Conservation (phyloP, 1,284 basidiomycete species). For the Apiotrichum montevideense region DNA sequence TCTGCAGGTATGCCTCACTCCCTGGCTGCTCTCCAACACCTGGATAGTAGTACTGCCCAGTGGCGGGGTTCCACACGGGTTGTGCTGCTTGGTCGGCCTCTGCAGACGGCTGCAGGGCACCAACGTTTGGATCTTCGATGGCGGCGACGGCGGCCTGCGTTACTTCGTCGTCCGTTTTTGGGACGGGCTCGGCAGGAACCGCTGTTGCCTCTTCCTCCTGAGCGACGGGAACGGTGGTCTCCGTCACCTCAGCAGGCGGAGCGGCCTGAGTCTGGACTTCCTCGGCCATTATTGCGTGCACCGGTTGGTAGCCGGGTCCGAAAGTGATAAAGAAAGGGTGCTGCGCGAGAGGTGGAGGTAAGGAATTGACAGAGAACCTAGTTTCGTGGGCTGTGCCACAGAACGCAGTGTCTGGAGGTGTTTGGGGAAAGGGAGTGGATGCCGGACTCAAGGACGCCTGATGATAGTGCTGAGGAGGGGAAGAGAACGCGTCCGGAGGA, state of each 20-base stretch:
- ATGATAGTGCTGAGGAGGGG: background rate
- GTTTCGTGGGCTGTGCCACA: background rate
- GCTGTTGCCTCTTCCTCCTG: too few relatives aligned
- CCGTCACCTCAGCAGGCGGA: background rate
- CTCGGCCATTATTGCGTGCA: background rate
- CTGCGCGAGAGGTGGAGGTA: background rate
- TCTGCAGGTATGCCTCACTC: background rate
- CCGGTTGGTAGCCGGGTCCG: background rate
- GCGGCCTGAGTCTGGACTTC: background rate
- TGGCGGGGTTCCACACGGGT: background rate
- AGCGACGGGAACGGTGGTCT: too few relatives aligned
- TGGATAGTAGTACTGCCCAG: conserved; percentile 1
- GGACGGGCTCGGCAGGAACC: too few relatives aligned
- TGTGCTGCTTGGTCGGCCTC: background rate
- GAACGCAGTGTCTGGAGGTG: background rate
- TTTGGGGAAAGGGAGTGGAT: background rate
- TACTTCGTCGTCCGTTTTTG: background rate
- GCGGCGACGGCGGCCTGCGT: background rate
- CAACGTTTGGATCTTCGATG: background rate
- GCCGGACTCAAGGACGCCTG: background rate
- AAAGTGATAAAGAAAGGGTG: background rate
- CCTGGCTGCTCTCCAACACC: background rate
- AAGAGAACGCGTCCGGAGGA: background rate
- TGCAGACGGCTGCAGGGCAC: background rate
- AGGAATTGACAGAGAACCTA: background rate